Conservation (phyloP, 805 yeast species). For the Wickerhamiella domercqiae region DNA sequence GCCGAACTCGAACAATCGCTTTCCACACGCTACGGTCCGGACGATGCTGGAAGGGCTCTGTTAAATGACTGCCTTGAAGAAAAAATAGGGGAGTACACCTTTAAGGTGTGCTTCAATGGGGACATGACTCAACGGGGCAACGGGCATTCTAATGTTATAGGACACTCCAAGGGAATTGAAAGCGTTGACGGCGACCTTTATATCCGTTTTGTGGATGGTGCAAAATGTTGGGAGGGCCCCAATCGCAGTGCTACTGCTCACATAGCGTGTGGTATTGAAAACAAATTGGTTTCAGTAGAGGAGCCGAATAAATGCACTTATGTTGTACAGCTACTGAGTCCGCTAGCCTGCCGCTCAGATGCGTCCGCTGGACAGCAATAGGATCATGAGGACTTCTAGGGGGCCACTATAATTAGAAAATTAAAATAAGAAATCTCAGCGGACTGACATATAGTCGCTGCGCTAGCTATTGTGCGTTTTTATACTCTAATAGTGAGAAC, state of each 20-base stretch:
- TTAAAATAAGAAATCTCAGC: too few species aligned
- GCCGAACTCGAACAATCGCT: not conserved
- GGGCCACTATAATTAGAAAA: too few species aligned
- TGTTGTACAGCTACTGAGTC: constrained; percentile 25
- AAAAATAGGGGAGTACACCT: constrained; percentile 54
- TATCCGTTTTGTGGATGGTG: constrained; percentile 43
- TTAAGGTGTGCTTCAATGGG: constrained; percentile 45
- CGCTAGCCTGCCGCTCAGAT: constrained; percentile 13
- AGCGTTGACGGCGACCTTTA: constrained; percentile 20
- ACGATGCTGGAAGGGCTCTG: constrained; percentile 48
- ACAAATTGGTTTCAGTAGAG: constrained; percentile 45
- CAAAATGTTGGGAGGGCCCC: constrained; percentile 92
- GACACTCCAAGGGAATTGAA: constrained; percentile 23
- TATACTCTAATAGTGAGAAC: too few species aligned
- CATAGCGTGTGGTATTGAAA: constrained; percentile 49
- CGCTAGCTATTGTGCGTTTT: too few species aligned
- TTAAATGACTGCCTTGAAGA: constrained; percentile 33
- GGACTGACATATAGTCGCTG: too few species aligned
- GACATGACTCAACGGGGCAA: constrained; percentile 41
- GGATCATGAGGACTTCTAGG: constrained; percentile 10
- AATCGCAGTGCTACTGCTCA: constrained; percentile 49
- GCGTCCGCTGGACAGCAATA: not conserved
- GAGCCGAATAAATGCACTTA: constrained; percentile 89
- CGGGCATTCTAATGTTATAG: constrained; percentile 37
- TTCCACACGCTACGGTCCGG: constrained; percentile 33